A percentile compares a stretch with the other conserved stretches of the same genome.
phyloP scores from a whole-genome alignment of 345 rosid species.

The Salix viminalis region DNA sequence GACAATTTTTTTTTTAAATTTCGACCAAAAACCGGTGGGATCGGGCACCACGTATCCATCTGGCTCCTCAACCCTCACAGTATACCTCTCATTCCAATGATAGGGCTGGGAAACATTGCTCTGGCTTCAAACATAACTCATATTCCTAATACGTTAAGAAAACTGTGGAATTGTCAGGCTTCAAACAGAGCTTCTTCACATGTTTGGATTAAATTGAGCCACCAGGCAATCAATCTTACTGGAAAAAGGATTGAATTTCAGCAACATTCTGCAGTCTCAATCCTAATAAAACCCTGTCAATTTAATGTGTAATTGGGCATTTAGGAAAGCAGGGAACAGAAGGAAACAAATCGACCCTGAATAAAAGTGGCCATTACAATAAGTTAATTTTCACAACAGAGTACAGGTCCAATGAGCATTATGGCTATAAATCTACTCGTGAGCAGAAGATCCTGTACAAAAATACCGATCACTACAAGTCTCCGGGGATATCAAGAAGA shows the following conservation, averaged over 20 bases:
- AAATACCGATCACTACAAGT: constrained; percentile 16
- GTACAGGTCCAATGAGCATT: constrained; percentile 3
- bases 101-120: too few species aligned
- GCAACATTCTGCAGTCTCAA: neutral
- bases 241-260: neutral
- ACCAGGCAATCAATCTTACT: too few species aligned
- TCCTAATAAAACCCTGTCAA: neutral
- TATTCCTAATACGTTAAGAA: too few species aligned
- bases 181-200: neutral
- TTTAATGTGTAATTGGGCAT: neutral
- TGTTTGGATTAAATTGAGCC: too few species aligned
- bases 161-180: too few species aligned
- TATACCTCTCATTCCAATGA: too few species aligned
- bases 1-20: too few species aligned
- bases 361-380: neutral
- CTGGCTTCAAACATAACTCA: too few species aligned
- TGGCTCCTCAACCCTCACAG: too few species aligned
- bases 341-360: constrained; percentile 1
- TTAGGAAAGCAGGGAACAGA: neutral
- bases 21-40: too few species aligned
- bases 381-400: neutral
- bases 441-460: neutral
- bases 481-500: constrained; percentile 43
- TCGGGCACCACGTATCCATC: too few species aligned
- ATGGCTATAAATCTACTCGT: neutral